Evolutionary conservation across 1,284 basidiomycete species (phyloP).

Genomic region (Marasmius tenuissimus): DNA sequence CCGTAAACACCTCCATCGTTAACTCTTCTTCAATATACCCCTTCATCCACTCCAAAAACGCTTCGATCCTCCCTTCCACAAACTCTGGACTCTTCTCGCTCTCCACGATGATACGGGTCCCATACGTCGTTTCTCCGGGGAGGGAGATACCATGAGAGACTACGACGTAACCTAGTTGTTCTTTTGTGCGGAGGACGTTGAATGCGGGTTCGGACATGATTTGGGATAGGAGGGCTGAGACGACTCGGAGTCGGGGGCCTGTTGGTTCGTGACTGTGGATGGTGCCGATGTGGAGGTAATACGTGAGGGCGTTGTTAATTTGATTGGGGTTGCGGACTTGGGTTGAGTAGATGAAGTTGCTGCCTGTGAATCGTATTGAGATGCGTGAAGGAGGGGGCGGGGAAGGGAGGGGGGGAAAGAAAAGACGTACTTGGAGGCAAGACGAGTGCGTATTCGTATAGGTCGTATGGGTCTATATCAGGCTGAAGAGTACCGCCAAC

Average conservation of each 20-base stretch:
- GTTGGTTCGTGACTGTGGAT: conserved; percentile 41
- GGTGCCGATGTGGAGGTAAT: conserved; percentile 77
- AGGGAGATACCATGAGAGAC: conserved; percentile 56
- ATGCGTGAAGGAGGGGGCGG: too few species aligned
- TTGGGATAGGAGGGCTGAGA: conserved; percentile 66
- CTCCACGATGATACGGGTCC: conserved; percentile 89
- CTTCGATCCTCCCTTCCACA: conserved; percentile 83
- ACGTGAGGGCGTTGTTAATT: conserved; percentile 84
- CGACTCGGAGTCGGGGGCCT: conserved; percentile 55
- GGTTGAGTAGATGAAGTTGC: conserved; percentile 70
- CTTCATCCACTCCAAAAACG: conserved; percentile 66
- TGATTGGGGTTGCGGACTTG: conserved; percentile 84
- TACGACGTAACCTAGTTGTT: conserved; percentile 95
- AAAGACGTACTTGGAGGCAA: conserved; percentile 60
- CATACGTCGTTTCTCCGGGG: conserved; percentile 66
- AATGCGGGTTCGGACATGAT: conserved; percentile 90
- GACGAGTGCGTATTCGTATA: conserved; percentile 63
- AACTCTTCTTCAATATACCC: conserved; percentile 42
- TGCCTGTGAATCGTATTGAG: too few species aligned
- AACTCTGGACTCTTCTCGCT: conserved; percentile 83
- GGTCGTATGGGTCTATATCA: conserved; percentile 36
- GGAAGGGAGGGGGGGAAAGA: not conserved
- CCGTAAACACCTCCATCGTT: conserved; percentile 51
- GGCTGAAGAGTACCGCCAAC: conserved; percentile 60
- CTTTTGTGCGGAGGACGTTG: conserved; percentile 91